Percentiles rank a stretch among this genome's conserved stretches.
Conservation (phyloP, 75 land plant species). For the Adiantum capillusveneris region DNA sequence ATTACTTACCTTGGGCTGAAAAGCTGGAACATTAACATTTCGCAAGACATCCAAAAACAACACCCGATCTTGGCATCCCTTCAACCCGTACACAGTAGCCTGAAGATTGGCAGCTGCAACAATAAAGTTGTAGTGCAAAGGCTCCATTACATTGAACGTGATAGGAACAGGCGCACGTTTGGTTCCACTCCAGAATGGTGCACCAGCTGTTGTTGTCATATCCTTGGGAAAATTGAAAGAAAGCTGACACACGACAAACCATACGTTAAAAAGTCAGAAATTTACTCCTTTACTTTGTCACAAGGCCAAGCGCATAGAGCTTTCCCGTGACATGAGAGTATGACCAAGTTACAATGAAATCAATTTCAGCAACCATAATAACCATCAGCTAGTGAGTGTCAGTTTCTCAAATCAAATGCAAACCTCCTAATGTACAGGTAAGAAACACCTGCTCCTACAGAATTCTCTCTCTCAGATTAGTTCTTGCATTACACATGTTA, state of each 20-base stretch:
- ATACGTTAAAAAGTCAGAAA: too few species aligned
- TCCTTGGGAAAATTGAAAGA: constrained; percentile 42
- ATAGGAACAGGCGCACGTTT: constrained; percentile 36
- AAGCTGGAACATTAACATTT: constrained; percentile 30
- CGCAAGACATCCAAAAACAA: constrained; percentile 33
- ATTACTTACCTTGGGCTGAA: constrained; percentile 42
- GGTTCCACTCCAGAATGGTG: constrained; percentile 57
- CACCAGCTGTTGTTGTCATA: constrained; percentile 44
- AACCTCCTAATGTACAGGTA: too few species aligned
- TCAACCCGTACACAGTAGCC: constrained; percentile 54
- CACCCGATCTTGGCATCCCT: constrained; percentile 38
- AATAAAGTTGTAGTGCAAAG: constrained; percentile 40
- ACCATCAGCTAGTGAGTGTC: too few species aligned
- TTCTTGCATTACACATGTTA: too few species aligned
- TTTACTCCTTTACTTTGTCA: too few species aligned
- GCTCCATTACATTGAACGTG: constrained; percentile 24
- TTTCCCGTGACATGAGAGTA: too few species aligned
- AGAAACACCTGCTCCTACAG: too few species aligned
- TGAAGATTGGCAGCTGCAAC: constrained; percentile 51
- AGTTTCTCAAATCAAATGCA: too few species aligned
- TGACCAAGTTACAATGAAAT: not conserved
- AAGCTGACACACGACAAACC: constrained; percentile 24
- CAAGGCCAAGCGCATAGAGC: too few species aligned
- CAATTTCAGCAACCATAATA: too few species aligned
- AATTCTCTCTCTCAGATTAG: too few species aligned